A percentile compares a stretch with the other conserved stretches of the same genome.
phyloP scores from a whole-genome alignment of 2,329 filamentous ascomycete genomes.

The Dactylonectria macrodidyma region DNA sequence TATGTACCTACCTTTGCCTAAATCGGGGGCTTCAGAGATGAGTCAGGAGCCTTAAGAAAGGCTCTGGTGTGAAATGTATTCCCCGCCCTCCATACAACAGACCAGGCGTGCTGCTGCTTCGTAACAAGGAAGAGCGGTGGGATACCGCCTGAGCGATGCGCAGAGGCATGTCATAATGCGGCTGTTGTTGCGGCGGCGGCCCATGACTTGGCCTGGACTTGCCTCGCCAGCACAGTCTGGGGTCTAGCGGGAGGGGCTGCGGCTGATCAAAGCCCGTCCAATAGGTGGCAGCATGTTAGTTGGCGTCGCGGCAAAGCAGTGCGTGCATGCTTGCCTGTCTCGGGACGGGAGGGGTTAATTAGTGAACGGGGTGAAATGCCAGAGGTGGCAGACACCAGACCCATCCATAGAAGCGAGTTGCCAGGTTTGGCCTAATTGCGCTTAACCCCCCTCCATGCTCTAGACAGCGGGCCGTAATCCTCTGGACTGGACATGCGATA shows the following conservation, averaged over 20 bases:
- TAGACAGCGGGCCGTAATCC: neutral
- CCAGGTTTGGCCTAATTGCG: neutral
- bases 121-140: neutral
- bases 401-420: neutral
- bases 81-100: too few relatives aligned
- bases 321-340: slow-evolving; percentile 1
- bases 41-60: neutral
- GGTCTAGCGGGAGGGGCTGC: slow-evolving; percentile 22
- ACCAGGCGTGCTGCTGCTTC: too few relatives aligned
- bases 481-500: neutral
- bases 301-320: slow-evolving; percentile 10
- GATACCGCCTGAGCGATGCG: neutral
- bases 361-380: slow-evolving; percentile 1
- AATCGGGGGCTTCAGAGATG: neutral
- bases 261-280: slow-evolving; percentile 4
- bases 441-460: neutral
- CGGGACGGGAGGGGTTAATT: slow-evolving; percentile 2
- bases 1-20: neutral
- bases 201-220: neutral
- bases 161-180: neutral
- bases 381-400: neutral
- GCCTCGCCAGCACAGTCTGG: slow-evolving; percentile 14
- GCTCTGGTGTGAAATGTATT: neutral
- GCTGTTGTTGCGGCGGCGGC: neutral
- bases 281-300: slow-evolving; percentile 6